Evolutionary conservation across 257 asterid genomes (phyloP).

Genomic region (Solanum chiquidenum): DNA sequence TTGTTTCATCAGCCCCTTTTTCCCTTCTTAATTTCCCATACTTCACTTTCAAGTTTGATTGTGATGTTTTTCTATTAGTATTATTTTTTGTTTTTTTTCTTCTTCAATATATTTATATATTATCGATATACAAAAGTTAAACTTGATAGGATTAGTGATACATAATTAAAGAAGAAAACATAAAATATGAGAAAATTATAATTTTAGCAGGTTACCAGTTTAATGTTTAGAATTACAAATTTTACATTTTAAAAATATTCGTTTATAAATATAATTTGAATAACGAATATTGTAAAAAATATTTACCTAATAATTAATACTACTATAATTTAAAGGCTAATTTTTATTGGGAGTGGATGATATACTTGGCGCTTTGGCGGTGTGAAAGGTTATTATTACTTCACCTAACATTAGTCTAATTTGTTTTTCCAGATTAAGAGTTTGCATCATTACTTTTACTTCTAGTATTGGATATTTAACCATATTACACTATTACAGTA

Average conservation of each 20-base stretch:
- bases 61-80: neutral
- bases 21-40: neutral
- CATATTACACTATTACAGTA: neutral
- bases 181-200: neutral
- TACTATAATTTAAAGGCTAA: neutral
- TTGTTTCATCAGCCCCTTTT: neutral
- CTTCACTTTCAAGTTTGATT: slow-evolving; percentile 27
- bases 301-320: neutral
- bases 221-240: neutral
- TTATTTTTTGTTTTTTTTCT: neutral
- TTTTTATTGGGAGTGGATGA: neutral
- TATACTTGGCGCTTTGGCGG: neutral
- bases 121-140: neutral
- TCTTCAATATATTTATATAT: neutral
- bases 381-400: neutral
- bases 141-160: neutral
- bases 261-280: neutral
- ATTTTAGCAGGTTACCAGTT: neutral
- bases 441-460: neutral
- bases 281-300: neutral
- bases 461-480: neutral
- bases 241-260: neutral
- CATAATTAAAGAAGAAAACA: neutral
- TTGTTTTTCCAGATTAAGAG: neutral
- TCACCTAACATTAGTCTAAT: neutral